Evolutionary conservation across 805 yeast genomes (phyloP), one percentile per base, ranked within the genome.

Genomic region (Isabelozyma rhagii): DNA sequence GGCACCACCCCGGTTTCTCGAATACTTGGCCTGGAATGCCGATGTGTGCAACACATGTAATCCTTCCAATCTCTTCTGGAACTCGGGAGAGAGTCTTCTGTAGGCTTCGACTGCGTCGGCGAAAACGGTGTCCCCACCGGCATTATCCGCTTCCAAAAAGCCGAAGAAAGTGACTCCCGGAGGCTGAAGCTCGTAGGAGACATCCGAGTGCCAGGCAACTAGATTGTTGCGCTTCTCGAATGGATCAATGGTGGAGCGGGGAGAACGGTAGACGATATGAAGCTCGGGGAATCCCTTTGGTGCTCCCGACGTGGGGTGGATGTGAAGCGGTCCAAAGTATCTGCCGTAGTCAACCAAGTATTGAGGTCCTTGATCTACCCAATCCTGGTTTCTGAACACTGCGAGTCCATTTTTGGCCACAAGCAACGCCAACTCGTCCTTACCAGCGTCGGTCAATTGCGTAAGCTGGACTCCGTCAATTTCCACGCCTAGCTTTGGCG

Each of bases 401-500:
- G 82, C 82, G 44, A 86, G 84, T 60, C 88, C 90, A 60, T 85
- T 72, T 59, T 83, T 82, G 17, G 87, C 90, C 46, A 81, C 83
- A 34, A 77, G 72, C 27, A 83, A 69, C 1, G 92, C 90, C 51
- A 87, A 72, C 56, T 86, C 92, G 56, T 86, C 82, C 59, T 82
- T 83, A 29, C 78, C 89, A 17, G 68, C 68, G 45, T 75, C 77
- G 48, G 70, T 62, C 54, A 85, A 74, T 39, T 72, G 62, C 14
- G 85, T 78, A 45, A 85, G 67, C 58, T 84, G 89, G 41, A 85
- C 60, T 41, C 85, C 85, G 14, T 64, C 66, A 34, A 87, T 69
- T 56, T 83, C 89, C 14, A 84, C 73, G n/a, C 94, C 96, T 48
- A 87, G 70, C 59, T 81, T 85, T 36, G 93, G 93, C 2, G 88